Percentiles rank a stretch among this genome's conserved stretches.
These are phyloP conservation scores for Westerdykella aurantiaca DNA, from an alignment of 2,329 filamentous ascomycete genomes.

Conservation along the genomic window DNA sequence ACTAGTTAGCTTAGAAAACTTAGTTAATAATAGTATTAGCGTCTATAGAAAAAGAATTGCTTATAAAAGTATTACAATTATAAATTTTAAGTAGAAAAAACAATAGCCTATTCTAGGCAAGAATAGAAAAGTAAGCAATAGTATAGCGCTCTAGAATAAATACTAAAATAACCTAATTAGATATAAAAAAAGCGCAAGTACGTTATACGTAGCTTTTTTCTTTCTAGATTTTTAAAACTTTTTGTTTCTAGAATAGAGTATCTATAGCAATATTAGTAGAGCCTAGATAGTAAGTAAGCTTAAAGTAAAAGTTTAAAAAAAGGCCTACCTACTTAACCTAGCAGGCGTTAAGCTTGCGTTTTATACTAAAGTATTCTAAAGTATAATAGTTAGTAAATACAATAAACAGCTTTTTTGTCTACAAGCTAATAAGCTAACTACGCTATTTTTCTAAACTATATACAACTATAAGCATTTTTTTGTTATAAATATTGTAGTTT, in stretches of 20 bases:
- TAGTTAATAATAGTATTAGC: too few species aligned
- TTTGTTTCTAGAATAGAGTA: background rate
- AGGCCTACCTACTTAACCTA: background rate
- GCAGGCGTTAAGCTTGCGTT: too few species aligned
- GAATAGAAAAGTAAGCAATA: too few species aligned
- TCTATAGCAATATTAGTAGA: background rate
- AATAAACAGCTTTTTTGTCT: background rate
- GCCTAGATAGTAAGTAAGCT: slow-evolving; percentile 1
- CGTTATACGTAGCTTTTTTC: background rate
- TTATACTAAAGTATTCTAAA: too few species aligned
- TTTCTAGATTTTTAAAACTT: background rate
- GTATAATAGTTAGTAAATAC: background rate
- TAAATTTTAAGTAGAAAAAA: too few species aligned
- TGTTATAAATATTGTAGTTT: slow-evolving; percentile 5
- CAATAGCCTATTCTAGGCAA: too few species aligned
- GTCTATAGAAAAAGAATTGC: too few species aligned
- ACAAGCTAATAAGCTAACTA: background rate
- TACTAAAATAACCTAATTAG: background rate
- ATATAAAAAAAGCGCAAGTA: background rate
- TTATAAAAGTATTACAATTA: too few species aligned
- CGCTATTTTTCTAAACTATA: slow-evolving; percentile 1
- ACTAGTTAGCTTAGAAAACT: too few species aligned
- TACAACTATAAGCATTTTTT: slow-evolving; percentile 4
- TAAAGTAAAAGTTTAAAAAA: background rate
- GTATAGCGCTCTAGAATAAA: too few species aligned